Base-by-base conservation (phyloP, 1,284 basidiomycete genomes). In the Mrakiaceae sp. region DNA sequence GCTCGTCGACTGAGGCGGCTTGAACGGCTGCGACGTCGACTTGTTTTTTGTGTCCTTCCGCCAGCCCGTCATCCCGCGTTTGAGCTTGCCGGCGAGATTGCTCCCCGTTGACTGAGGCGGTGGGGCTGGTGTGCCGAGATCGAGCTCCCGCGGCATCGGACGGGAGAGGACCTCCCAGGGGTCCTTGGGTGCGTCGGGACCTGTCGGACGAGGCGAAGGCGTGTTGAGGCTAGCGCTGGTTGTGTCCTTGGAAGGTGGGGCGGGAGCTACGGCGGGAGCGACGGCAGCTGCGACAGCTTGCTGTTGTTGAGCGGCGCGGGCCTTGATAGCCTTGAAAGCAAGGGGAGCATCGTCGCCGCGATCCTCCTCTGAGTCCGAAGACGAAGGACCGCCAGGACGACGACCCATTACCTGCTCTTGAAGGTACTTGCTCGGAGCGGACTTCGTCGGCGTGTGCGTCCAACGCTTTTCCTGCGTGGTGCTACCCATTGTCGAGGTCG, bases 91-190 rank as follows among this genome's bases (percentile, higher is more conserved):
- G 16, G 6, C 55, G 8, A 58, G 50, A 6, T 47, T 43, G 16
- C 39, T 47, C 12, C 54, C 44, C 42, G 54, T 56, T 27, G 27
- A 27, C 27, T 27, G 27, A 27, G 27, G 27, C 27, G 27, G 27
- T 27, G 27, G 27, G 27, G 27, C 27, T 2, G 27, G 27, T 5
- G 27, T 40, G 6, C 50, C 53, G 0, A 42, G 42, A 48, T 63
- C 59, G 12, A 63, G 58, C 53, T 66, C 65, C 48, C 27, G 55
- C 11, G 65, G 65, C 65, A 66, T 66, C 39, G 65, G 65, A 7
- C 65, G 48, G 10, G 51, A 55, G 3, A 66, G 61, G 27, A 66
- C 65, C 49, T 66, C 64, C 42, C 56, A 66, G 39, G 64, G 64
- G 46, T 66, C 60, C 39, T n/a, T 27, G 7, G 63, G 63, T 5